Evolutionary conservation across 1,284 basidiomycete genomes (phyloP).

Genomic region (Sporisorium graminicola): DNA sequence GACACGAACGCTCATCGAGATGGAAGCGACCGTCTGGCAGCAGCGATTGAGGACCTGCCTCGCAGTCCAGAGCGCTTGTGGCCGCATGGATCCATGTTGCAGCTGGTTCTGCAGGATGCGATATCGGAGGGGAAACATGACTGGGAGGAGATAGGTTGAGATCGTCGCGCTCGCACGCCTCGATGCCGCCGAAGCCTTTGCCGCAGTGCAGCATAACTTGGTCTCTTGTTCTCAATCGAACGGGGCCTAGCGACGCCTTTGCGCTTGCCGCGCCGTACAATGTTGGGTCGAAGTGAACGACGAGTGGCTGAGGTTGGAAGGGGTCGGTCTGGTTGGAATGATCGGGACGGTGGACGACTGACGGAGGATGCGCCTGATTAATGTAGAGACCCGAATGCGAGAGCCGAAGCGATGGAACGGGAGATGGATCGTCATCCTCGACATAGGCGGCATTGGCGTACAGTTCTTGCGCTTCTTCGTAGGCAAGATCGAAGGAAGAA

Average conservation of each 20-base stretch:
- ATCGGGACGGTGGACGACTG: conserved; percentile 24
- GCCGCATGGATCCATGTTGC: conserved; percentile 5
- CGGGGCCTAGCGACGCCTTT: conserved; percentile 27
- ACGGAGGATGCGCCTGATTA: conserved; percentile 43
- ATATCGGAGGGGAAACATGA: not conserved
- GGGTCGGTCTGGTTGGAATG: conserved; percentile 31
- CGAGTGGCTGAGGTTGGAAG: conserved; percentile 38
- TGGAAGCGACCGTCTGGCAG: conserved; percentile 40
- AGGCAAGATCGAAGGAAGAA: conserved; percentile 5
- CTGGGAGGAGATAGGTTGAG: conserved; percentile 16
- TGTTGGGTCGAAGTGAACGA: conserved; percentile 42
- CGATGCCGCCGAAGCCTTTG: conserved; percentile 38
- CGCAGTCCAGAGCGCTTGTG: conserved; percentile 19
- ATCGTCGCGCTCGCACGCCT: conserved; percentile 48
- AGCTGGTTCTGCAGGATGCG: conserved; percentile 3
- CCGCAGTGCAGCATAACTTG: conserved; percentile 54
- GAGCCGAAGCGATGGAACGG: conserved; percentile 47
- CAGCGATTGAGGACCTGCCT: conserved; percentile 22
- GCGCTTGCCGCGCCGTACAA: conserved; percentile 20
- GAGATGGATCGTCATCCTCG: conserved; percentile 39
- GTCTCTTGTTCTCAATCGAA: conserved; percentile 30
- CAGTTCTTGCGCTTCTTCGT: conserved; percentile 6
- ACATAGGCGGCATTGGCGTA: conserved; percentile 17
- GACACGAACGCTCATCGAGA: conserved; percentile 37
- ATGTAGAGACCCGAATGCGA: conserved; percentile 55